These are phyloP conservation scores for Epichloe gansuensis DNA, from an alignment of 2,329 filamentous ascomycete genomes.

Conservation along the genomic window DNA sequence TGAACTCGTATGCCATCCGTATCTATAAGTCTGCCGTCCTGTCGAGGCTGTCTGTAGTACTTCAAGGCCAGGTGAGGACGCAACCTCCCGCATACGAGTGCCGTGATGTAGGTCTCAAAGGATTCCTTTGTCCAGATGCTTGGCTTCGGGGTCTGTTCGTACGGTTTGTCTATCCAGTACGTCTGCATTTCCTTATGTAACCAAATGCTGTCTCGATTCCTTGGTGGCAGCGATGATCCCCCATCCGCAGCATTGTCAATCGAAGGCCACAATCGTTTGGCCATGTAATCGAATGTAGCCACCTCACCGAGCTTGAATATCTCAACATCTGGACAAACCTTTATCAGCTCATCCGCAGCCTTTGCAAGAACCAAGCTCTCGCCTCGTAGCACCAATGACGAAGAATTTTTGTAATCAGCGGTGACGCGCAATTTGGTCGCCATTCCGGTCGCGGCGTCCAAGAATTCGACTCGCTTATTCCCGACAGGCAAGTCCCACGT, in stretches of 20 bases:
- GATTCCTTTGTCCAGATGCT: constrained; percentile 27
- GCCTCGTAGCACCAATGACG: constrained; percentile 21
- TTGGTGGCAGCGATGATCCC: constrained; percentile 11
- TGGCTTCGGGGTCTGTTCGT: constrained; percentile 27
- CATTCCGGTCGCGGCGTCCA: constrained; percentile 23
- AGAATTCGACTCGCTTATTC: constrained; percentile 20
- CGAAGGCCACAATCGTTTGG: constrained; percentile 23
- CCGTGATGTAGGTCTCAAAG: constrained; percentile 29
- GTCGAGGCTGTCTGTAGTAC: constrained; percentile 21
- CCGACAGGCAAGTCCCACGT: constrained; percentile 22
- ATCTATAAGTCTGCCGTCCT: constrained; percentile 17
- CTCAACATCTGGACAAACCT: constrained; percentile 17
- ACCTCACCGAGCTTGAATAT: constrained; percentile 26
- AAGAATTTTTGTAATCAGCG: constrained; percentile 19
- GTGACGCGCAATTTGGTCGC: constrained; percentile 20
- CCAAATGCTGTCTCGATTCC: constrained; percentile 19
- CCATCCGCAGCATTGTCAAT: constrained; percentile 17
- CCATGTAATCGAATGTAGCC: constrained; percentile 20
- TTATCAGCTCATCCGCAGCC: constrained; percentile 22
- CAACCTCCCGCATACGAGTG: constrained; percentile 26
- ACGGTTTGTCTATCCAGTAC: constrained; percentile 20
- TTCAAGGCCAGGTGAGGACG: constrained; percentile 18
- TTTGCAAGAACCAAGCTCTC: constrained; percentile 18
- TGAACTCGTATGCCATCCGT: constrained; percentile 26
- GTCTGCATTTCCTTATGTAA: constrained; percentile 20